Evolutionary conservation across 768 basidiomycete species (phyloP).

Genomic region (Suillus clintonianus): DNA sequence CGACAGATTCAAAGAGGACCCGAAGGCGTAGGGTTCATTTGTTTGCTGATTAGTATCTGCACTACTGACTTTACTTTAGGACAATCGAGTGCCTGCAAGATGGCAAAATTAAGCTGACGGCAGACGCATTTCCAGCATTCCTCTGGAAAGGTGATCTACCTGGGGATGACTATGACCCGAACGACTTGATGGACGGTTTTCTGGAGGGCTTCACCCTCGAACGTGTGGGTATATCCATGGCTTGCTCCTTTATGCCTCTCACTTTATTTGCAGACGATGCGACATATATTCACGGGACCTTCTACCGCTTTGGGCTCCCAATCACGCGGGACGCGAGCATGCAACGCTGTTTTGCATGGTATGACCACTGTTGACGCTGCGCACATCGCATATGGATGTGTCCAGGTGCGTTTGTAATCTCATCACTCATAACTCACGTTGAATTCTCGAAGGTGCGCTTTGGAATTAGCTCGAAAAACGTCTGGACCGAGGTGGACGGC

Average conservation of each 20-base stretch:
- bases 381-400: slow-evolving; percentile 11
- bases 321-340: not conserved
- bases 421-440: too few species aligned
- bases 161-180: not conserved
- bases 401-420: slow-evolving; percentile 9
- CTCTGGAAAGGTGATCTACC: not conserved
- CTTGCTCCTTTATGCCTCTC: not conserved
- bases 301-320: not conserved
- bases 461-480: not conserved
- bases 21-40: not conserved
- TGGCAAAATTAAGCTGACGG: not conserved
- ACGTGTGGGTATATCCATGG: not conserved
- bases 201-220: not conserved
- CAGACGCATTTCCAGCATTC: not conserved
- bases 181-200: too few species aligned
- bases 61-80: not conserved
- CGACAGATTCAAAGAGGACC: not conserved
- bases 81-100: not conserved
- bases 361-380: slow-evolving; percentile 9
- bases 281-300: slow-evolving; percentile 7
- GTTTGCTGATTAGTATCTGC: not conserved
- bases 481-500: slow-evolving; percentile 3
- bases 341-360: slow-evolving; percentile 9
- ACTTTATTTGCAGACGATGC: not conserved
- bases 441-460: too few species aligned